These are phyloP conservation scores for Paxillus ammoniavirescens DNA, from an alignment of 768 basidiomycete species.

Conservation along the genomic window DNA sequence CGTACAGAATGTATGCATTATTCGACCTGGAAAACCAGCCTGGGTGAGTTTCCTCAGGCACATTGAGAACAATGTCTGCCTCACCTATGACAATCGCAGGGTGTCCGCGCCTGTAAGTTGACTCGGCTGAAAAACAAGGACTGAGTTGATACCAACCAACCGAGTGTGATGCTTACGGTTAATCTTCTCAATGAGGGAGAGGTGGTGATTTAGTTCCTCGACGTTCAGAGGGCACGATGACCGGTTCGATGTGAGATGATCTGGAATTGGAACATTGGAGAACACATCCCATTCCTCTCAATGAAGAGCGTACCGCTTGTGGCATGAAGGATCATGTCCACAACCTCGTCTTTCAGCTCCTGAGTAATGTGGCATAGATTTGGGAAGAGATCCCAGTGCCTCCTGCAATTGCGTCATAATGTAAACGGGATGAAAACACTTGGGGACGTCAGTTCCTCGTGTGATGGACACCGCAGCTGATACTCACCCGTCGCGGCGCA, in stretches of 20 bases:
- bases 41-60: slow-evolving; percentile 5
- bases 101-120: slow-evolving; percentile 11
- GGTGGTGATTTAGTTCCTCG: slow-evolving; percentile 18
- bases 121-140: slow-evolving; percentile 8
- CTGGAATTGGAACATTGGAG: slow-evolving; percentile 3
- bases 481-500: slow-evolving; percentile 16
- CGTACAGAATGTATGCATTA: slow-evolving; percentile 31
- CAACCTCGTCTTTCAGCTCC: slow-evolving; percentile 25
- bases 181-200: slow-evolving; percentile 26
- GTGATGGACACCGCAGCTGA: neutral
- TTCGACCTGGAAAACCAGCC: slow-evolving; percentile 21
- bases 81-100: slow-evolving; percentile 22
- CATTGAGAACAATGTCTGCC: neutral
- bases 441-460: slow-evolving; percentile 6
- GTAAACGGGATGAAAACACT: neutral
- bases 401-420: slow-evolving; percentile 21
- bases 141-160: neutral
- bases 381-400: slow-evolving; percentile 35
- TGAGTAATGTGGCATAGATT: slow-evolving; percentile 25
- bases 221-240: slow-evolving; percentile 24
- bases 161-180: slow-evolving; percentile 14
- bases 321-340: slow-evolving; percentile 25
- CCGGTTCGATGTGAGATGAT: slow-evolving; percentile 26
- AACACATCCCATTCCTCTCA: neutral
- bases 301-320: slow-evolving; percentile 19